A percentile compares a stretch with the other conserved stretches of the same genome.
Conservation (phyloP, 164 flowering plant genomes). For the Kalanchoe fedtschenkoi region DNA sequence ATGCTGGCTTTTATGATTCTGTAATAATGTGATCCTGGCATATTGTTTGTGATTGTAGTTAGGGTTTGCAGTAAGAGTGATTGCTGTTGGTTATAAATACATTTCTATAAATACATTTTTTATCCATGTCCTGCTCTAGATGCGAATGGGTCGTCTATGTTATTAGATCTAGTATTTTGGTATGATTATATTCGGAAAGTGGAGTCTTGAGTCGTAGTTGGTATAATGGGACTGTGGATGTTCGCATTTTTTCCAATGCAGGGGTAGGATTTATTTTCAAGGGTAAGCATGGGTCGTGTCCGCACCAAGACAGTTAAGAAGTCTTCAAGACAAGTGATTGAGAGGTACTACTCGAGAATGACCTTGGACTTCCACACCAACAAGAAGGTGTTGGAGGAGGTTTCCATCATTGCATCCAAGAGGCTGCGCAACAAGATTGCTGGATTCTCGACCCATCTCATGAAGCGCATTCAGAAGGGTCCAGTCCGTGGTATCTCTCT, state of each 20-base stretch:
- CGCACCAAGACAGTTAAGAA: constrained; percentile 78
- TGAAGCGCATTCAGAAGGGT: constrained; percentile 70
- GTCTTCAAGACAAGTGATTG: constrained; percentile 65
- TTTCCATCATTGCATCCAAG: constrained; percentile 67
- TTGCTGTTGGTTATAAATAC: no score
- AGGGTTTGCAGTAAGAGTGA: no score
- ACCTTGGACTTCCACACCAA: constrained; percentile 74
- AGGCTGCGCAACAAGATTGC: constrained; percentile 77
- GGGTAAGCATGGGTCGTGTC: constrained; percentile 53
- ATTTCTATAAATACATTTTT: no score
- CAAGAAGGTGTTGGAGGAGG: constrained; percentile 70
- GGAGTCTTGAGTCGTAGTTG: no score
- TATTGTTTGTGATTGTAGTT: no score
- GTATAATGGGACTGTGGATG: no score
- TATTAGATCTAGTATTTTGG: no score
- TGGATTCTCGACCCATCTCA: constrained; percentile 66
- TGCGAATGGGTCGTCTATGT: no score
- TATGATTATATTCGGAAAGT: no score
- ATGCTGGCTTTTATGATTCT: no score
- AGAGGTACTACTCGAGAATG: constrained; percentile 66
- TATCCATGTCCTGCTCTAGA: no score
- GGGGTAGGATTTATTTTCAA: background rate
- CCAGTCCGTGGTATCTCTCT: constrained; percentile 68
- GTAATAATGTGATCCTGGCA: no score
- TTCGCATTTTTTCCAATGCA: background rate